Percentiles rank a stretch among this genome's conserved stretches.
phyloP scores from a whole-genome alignment of 805 yeast genomes.

The Teunomyces aglyptinius region DNA sequence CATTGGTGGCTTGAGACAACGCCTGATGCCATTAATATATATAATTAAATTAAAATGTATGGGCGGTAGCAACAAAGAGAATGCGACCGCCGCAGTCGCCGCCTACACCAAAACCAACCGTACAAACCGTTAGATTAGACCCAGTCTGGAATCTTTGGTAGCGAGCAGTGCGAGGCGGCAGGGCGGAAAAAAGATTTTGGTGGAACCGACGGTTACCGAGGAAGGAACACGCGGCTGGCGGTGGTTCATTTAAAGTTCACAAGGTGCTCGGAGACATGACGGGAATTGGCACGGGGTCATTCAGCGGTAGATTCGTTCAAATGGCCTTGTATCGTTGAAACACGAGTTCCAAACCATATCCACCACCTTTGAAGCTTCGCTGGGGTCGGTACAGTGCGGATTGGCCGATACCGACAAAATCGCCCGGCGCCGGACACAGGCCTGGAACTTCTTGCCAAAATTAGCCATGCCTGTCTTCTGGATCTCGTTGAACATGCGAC shows the following conservation, averaged over 20 bases:
- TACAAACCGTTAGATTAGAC: background rate
- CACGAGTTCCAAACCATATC: constrained; percentile 90
- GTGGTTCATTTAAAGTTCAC: no score
- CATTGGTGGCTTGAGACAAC: background rate
- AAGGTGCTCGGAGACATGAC: no score
- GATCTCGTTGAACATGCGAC: constrained; percentile 85
- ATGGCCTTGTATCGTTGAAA: constrained; percentile 93
- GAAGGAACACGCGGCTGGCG: no score
- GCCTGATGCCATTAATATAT: no score
- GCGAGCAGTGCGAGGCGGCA: no score
- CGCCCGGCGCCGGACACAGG: constrained; percentile 88
- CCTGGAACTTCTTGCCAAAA: constrained; percentile 82
- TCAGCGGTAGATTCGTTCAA: constrained; percentile 82
- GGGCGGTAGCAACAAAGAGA: background rate
- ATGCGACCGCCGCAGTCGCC: background rate
- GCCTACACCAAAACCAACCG: background rate
- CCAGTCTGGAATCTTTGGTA: no score
- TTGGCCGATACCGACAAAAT: constrained; percentile 78
- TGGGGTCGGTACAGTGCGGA: constrained; percentile 71
- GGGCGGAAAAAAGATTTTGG: background rate
- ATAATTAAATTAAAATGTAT: no score
- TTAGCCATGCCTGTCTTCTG: constrained; percentile 49
- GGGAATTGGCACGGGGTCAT: no score
- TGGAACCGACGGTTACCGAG: background rate
- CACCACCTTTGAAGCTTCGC: constrained; percentile 76